These are phyloP conservation scores for Fusarium sterilihyphosum DNA, from an alignment of 2,329 filamentous ascomycete species.

Conservation along the genomic window DNA sequence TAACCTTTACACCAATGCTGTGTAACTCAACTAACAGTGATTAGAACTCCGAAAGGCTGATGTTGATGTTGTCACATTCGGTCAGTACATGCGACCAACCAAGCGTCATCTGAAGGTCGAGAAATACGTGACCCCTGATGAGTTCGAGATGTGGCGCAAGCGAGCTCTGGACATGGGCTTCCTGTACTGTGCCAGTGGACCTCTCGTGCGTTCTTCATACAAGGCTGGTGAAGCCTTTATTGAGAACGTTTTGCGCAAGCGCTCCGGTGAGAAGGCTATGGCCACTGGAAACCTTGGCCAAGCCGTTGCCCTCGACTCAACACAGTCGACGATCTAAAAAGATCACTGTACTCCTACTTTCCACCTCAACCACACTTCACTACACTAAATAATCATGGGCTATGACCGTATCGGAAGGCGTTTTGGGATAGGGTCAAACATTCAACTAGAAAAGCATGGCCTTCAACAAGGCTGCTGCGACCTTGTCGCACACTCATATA, in stretches of 20 bases:
- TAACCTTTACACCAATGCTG: neutral
- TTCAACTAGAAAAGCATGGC: slow-evolving; percentile 44
- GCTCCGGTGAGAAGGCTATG: slow-evolving; percentile 59
- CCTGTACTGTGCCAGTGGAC: slow-evolving; percentile 93
- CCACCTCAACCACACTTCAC: slow-evolving; percentile 22
- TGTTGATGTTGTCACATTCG: slow-evolving; percentile 97
- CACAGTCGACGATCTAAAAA: slow-evolving; percentile 35
- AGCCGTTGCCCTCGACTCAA: slow-evolving; percentile 52
- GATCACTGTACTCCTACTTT: slow-evolving; percentile 6
- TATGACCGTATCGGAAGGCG: slow-evolving; percentile 41
- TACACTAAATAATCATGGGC: slow-evolving; percentile 39
- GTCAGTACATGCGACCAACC: slow-evolving; percentile 99
- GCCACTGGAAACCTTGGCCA: slow-evolving; percentile 50
- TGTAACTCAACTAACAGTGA: slow-evolving; percentile 17
- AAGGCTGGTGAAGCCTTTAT: slow-evolving; percentile 99
- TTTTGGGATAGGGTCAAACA: slow-evolving; percentile 37
- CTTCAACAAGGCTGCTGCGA: slow-evolving; percentile 44
- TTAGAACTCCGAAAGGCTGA: slow-evolving; percentile 79
- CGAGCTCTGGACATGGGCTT: slow-evolving; percentile 95
- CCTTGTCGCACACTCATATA: slow-evolving; percentile 20
- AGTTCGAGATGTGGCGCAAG: slow-evolving; percentile 91
- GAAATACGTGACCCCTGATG: slow-evolving; percentile 90
- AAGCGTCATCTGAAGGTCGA: slow-evolving; percentile 98
- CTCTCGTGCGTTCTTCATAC: slow-evolving; percentile 92
- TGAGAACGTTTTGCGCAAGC: slow-evolving; percentile 94